Evolutionary conservation across 352 stramenopile genomes (phyloP).

Genomic region (Plasmopara muralis): DNA sequence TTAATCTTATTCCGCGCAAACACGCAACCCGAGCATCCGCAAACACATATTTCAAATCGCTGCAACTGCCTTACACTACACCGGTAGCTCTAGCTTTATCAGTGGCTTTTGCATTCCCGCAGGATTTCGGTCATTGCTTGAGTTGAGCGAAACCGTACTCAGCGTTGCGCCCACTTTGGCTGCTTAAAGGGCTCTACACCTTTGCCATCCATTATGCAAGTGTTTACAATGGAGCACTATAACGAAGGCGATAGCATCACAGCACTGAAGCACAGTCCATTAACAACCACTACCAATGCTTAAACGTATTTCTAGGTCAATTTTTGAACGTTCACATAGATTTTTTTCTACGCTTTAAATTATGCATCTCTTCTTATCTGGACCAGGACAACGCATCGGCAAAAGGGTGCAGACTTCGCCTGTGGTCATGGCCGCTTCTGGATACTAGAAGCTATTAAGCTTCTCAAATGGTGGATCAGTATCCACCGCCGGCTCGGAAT

Average conservation of each 20-base stretch:
- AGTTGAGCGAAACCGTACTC: conserved; percentile 26
- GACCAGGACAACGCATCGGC: neutral
- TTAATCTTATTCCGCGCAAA: too few relatives aligned
- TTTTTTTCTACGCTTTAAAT: conserved; percentile 12
- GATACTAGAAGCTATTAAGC: conserved; percentile 24
- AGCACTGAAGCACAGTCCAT: too few relatives aligned
- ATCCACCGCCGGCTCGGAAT: neutral
- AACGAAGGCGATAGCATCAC: conserved; percentile 3
- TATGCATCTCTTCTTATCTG: neutral
- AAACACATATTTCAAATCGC: too few relatives aligned
- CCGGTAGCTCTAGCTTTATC: too few relatives aligned
- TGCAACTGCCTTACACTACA: too few relatives aligned
- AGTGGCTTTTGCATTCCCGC: too few relatives aligned
- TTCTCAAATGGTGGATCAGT: conserved; percentile 1
- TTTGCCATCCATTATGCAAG: conserved; percentile 21
- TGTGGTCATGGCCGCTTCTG: conserved; percentile 30
- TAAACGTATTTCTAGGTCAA: too few relatives aligned
- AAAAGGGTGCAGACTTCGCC: conserved; percentile 10
- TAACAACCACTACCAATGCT: too few relatives aligned
- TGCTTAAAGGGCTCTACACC: neutral
- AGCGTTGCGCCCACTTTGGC: conserved; percentile 10
- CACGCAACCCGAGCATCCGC: too few relatives aligned
- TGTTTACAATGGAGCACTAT: neutral
- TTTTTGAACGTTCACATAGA: conserved; percentile 1
- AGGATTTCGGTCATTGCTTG: conserved; percentile 16